phyloP scores from a whole-genome alignment of 148 eudicot species.

The Cornus florida region DNA sequence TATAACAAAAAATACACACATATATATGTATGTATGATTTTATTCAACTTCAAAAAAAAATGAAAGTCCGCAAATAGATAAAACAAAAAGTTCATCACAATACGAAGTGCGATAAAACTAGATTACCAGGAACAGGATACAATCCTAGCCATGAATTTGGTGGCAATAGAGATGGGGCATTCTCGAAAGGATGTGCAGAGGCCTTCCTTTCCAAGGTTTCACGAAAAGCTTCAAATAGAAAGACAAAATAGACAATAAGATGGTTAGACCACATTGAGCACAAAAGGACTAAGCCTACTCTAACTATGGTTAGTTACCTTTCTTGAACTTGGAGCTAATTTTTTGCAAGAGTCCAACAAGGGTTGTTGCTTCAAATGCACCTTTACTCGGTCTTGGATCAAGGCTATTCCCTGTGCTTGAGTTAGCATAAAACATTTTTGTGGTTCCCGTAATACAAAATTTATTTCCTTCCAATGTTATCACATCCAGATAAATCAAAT shows the following conservation, averaged over 20 bases:
- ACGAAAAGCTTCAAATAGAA: slow-evolving; percentile 60
- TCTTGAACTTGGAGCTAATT: slow-evolving; percentile 87
- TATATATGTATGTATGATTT: too few relatives aligned
- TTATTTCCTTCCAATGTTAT: slow-evolving; percentile 77
- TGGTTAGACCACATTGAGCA: not conserved
- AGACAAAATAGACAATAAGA: slow-evolving; percentile 6
- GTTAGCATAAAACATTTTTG: slow-evolving; percentile 76
- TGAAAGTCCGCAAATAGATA: not conserved
- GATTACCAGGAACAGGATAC: slow-evolving; percentile 83
- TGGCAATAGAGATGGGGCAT: slow-evolving; percentile 85
- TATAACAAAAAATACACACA: too few relatives aligned
- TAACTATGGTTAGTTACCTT: slow-evolving; percentile 51
- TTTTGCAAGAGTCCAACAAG: slow-evolving; percentile 88
- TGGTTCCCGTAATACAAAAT: slow-evolving; percentile 87
- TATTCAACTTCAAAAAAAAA: too few relatives aligned
- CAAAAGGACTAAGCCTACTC: not conserved
- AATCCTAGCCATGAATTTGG: slow-evolving; percentile 93
- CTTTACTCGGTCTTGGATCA: slow-evolving; percentile 79
- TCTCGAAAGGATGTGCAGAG: slow-evolving; percentile 95
- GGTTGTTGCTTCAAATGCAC: slow-evolving; percentile 73
- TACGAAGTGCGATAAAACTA: not conserved
- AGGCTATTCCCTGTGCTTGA: slow-evolving; percentile 63
- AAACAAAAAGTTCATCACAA: not conserved
- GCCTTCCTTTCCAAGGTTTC: slow-evolving; percentile 87
- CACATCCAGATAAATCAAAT: slow-evolving; percentile 90